Percentiles rank a stretch among this genome's conserved stretches.
Conservation (phyloP, 73 alveolate genomes). For the Paramecium sexaurelia region DNA sequence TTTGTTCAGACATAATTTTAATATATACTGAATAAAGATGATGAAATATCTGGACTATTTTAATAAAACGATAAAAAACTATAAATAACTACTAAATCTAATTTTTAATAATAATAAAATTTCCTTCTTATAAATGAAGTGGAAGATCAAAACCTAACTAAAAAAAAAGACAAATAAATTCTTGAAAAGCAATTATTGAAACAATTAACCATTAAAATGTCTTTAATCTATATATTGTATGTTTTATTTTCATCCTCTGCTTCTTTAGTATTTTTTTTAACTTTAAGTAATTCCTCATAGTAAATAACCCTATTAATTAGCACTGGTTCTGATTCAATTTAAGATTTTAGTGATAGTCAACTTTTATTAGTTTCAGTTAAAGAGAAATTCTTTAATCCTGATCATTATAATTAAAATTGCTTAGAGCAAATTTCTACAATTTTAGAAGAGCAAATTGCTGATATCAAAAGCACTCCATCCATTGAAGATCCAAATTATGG, state of each 20-base stretch:
- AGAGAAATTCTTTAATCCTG: neutral
- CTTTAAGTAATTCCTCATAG: neutral
- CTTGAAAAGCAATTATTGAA: constrained; percentile 16
- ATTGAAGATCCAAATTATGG: constrained; percentile 33
- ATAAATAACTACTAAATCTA: neutral
- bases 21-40: constrained; percentile 21
- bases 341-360: constrained; percentile 1
- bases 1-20: neutral
- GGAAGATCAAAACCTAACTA: neutral
- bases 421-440: neutral
- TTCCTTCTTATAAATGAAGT: neutral
- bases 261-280: neutral
- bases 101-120: neutral
- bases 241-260: constrained; percentile 14
- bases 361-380: constrained; percentile 25
- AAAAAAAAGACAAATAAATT: neutral
- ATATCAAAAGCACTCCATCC: constrained; percentile 14
- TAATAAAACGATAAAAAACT: neutral
- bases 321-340: neutral
- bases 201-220: constrained; percentile 28
- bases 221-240: neutral
- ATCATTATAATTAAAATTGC: neutral
- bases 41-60: neutral
- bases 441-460: neutral
- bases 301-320: neutral